phyloP scores from a whole-genome alignment of 805 yeast genomes.

The Wickerhamomyces ciferrii region DNA sequence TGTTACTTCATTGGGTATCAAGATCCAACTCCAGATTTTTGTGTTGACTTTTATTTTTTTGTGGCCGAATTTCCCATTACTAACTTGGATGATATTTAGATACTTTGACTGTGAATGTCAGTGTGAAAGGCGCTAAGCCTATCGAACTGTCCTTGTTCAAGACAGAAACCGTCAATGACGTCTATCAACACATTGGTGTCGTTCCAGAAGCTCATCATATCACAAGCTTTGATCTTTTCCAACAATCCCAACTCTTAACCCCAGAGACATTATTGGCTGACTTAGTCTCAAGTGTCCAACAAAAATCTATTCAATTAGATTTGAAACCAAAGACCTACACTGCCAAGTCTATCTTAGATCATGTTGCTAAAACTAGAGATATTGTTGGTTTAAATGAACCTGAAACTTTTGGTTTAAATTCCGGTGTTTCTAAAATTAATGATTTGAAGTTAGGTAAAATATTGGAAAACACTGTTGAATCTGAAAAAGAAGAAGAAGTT shows the following conservation, averaged over 20 bases:
- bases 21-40: not conserved
- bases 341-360: constrained; percentile 54
- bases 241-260: constrained; percentile 28
- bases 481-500: constrained; percentile 4
- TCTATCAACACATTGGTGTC: constrained; percentile 53
- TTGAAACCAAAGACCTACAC: constrained; percentile 55
- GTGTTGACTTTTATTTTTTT: not conserved
- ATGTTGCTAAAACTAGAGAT: constrained; percentile 60
- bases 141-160: constrained; percentile 15
- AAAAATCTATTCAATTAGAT: constrained; percentile 32
- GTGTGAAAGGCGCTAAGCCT: constrained; percentile 10
- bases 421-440: constrained; percentile 47
- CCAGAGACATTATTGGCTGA: constrained; percentile 23
- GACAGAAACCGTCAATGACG: constrained; percentile 47
- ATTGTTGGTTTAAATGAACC: constrained; percentile 47
- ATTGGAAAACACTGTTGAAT: constrained; percentile 10
- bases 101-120: constrained; percentile 6
- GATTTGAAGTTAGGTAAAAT: constrained; percentile 29
- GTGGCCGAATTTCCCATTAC: not conserved
- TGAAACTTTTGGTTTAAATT: constrained; percentile 31
- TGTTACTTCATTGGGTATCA: too few relatives aligned
- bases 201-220: constrained; percentile 51
- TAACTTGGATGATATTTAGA: not conserved
- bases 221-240: constrained; percentile 51
- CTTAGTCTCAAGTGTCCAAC: constrained; percentile 13